Conservation (phyloP, 768 basidiomycete genomes). For the Suillus americanus region DNA sequence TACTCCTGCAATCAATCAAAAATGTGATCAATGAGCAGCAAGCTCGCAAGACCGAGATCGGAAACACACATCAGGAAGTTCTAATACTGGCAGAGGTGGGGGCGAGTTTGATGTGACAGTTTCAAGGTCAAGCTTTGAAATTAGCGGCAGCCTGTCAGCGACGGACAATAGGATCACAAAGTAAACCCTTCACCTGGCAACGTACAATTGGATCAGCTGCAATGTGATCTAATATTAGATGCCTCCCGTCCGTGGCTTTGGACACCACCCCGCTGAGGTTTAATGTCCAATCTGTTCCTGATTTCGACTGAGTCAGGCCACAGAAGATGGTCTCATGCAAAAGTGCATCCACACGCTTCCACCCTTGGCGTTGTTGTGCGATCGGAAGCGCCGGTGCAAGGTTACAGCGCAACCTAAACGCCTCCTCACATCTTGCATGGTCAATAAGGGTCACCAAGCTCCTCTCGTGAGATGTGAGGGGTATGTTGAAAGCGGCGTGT, state of each 20-base stretch:
- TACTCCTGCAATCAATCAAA: not conserved
- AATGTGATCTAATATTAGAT: not conserved
- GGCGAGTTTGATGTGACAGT: not conserved
- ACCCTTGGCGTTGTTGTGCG: slow-evolving; percentile 44
- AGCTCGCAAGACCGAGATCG: not conserved
- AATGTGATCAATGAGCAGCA: not conserved
- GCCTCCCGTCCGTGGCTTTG: not conserved
- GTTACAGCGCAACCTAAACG: slow-evolving; percentile 48
- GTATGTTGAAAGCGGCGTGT: slow-evolving; percentile 46
- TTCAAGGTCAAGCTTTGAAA: not conserved
- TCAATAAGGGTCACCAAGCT: slow-evolving; percentile 31
- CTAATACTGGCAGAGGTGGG: rapidly evolving
- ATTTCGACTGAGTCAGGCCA: slow-evolving; percentile 42
- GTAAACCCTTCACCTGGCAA: rapidly evolving
- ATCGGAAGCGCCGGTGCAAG: slow-evolving; percentile 41
- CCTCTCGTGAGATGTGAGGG: slow-evolving; percentile 46
- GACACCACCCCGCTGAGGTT: slow-evolving; percentile 20
- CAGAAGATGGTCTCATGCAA: slow-evolving; percentile 52
- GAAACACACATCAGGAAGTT: not conserved
- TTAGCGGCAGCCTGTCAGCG: not conserved
- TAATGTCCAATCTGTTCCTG: slow-evolving; percentile 35
- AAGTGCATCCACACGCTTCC: slow-evolving; percentile 57
- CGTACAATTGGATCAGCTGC: not conserved
- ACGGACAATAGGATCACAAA: not conserved
- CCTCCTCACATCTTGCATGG: slow-evolving; percentile 33